These are phyloP conservation scores for Trematosphaeria pertusa DNA, from an alignment of 2,329 filamentous ascomycete genomes.

Conservation along the genomic window DNA sequence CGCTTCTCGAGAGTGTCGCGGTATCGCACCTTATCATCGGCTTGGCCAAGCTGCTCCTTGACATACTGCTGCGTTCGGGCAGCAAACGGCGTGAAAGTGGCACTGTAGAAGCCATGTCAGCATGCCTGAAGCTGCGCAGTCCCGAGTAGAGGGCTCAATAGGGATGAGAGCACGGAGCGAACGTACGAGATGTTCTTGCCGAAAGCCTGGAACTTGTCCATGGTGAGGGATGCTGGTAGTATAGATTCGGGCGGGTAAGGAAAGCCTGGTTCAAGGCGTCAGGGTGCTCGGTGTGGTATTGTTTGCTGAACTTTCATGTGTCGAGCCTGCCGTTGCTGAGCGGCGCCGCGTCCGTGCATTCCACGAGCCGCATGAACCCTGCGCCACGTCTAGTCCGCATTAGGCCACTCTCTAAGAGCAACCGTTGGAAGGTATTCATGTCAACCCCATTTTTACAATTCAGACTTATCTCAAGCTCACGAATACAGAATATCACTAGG, in stretches of 20 bases:
- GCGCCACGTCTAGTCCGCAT: constrained; percentile 14
- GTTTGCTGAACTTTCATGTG: constrained; percentile 34
- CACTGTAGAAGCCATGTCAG: constrained; percentile 65
- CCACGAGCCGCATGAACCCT: constrained; percentile 23
- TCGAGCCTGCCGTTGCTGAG: constrained; percentile 19
- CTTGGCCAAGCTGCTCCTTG: constrained; percentile 95
- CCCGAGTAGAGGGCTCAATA: constrained; percentile 5
- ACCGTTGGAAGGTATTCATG: background rate
- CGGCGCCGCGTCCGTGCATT: constrained; percentile 8
- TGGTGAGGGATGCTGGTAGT: constrained; percentile 41
- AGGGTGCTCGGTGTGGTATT: constrained; percentile 21
- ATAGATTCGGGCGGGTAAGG: constrained; percentile 2
- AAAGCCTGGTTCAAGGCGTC: too few relatives aligned
- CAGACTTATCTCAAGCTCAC: too few relatives aligned
- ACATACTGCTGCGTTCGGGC: constrained; percentile 96
- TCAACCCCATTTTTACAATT: too few relatives aligned
- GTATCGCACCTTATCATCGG: constrained; percentile 80
- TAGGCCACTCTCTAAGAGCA: background rate
- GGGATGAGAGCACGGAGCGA: constrained; percentile 19
- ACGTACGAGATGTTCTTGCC: constrained; percentile 73
- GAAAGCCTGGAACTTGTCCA: constrained; percentile 75
- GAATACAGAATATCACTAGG: too few relatives aligned
- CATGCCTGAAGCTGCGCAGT: constrained; percentile 27
- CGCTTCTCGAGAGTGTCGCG: too few relatives aligned
- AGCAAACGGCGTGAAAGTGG: constrained; percentile 89